Evolutionary conservation across 2,329 filamentous ascomycete species (phyloP).

Genomic region (Zasmidium citrigriseum): DNA sequence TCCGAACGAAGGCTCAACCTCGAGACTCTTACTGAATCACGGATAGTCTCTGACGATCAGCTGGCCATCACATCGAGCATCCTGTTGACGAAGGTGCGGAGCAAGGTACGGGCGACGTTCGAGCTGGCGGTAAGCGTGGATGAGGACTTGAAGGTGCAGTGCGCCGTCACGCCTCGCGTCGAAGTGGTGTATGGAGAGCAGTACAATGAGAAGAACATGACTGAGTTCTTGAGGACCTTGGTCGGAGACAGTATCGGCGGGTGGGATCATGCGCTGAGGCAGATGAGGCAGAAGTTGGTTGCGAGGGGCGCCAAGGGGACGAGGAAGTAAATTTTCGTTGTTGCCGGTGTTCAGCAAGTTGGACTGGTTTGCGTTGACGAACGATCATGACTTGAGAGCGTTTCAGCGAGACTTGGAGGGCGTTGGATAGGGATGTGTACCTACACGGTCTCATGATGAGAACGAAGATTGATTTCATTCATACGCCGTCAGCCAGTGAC

Average conservation of each 20-base stretch:
- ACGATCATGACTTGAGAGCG: not conserved
- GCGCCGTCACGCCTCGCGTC: constrained; percentile 46
- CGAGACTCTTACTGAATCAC: constrained; percentile 65
- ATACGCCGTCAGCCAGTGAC: no score
- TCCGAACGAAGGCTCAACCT: constrained; percentile 64
- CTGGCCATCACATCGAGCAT: constrained; percentile 64
- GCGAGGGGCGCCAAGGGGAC: constrained; percentile 46
- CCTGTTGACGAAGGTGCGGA: constrained; percentile 64
- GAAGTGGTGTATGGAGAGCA: constrained; percentile 74
- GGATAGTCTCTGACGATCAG: constrained; percentile 64
- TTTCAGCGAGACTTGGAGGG: not conserved
- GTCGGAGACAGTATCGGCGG: constrained; percentile 44
- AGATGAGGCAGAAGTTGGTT: constrained; percentile 46
- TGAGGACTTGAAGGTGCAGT: constrained; percentile 56
- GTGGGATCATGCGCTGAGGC: constrained; percentile 47
- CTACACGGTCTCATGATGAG: no score
- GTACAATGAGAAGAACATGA: constrained; percentile 74
- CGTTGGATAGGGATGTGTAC: no score
- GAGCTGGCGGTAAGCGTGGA: constrained; percentile 55
- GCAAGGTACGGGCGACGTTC: constrained; percentile 67
- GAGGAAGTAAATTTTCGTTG: constrained; percentile 16
- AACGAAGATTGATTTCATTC: no score
- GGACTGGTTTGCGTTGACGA: no score
- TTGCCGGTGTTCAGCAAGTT: no score
- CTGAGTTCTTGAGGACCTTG: constrained; percentile 65